Evolutionary conservation across 306 rosid species (phyloP), one percentile per base, ranked within the genome.

Genomic region (Boehmeria nivea): DNA sequence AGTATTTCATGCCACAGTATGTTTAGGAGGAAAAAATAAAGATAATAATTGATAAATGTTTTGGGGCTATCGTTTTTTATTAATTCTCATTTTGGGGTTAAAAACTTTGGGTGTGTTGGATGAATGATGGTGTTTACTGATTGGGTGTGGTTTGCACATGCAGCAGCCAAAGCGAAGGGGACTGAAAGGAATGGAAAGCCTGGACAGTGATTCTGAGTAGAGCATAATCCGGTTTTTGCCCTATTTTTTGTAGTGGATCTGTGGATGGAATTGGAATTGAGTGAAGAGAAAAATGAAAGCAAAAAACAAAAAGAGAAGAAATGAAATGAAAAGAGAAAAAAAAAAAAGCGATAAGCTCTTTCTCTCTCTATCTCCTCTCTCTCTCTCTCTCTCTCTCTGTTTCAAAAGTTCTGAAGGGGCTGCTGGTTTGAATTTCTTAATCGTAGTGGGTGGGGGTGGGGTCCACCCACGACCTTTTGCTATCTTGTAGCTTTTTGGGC

Each of bases 161-260:
- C 89, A 83, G 90, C 86, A 83, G 90, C 86, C 74, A 75, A 83
- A 83, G 73, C 62, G 78, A 67, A 74, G 84, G 63, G 90, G 86
- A 6, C 70, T 83, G 60, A 80, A 83, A 60, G 90, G 90, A 70
- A 69, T 80, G 84, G 84, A 77, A 65, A 66, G 57, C 69, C 8
- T 73, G 66, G 78, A 73, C 25, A 73, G 74, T 15, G 78, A 73
- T 9, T 73, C 78, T 3, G 74, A 68, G 74, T 73, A 73, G 70
- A 0, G 8, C 3, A 1, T 34, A 15, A 43, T 27, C 12, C 16
- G 27, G 13, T 45, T 1, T 27, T 57, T 50, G 8, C 16, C 57
- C 36, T 38, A 20, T 12, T 27, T n/a, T 38, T 14, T 47, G 49
- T 31, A 51, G 18, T 50, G 33, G 8, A 33, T 5, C n/a, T n/a